Conservation (phyloP, 257 asterid genomes). For the Pogostemon cablin region DNA sequence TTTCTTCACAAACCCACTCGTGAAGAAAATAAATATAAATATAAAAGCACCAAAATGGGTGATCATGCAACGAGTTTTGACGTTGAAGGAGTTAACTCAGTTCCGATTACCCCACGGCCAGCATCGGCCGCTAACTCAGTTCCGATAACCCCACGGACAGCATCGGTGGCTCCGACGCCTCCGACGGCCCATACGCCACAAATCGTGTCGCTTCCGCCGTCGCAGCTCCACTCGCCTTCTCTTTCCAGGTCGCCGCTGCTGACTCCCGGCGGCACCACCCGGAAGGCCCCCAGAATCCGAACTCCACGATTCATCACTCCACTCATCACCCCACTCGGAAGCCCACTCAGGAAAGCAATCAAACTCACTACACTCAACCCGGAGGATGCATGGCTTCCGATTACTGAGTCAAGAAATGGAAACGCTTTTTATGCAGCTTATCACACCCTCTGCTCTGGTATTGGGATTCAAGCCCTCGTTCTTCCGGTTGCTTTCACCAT, state of each 20-base stretch:
- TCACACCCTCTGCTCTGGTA: conserved; percentile 88
- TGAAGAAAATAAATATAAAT: background rate
- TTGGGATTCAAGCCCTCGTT: conserved; percentile 88
- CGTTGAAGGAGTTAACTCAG: conserved; percentile 31
- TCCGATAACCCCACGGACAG: conserved; percentile 55
- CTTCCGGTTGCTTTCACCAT: conserved; percentile 90
- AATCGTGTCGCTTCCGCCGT: conserved; percentile 69
- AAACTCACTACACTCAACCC: conserved; percentile 79
- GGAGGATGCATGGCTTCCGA: conserved; percentile 90
- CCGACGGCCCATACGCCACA: conserved; percentile 47
- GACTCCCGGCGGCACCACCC: conserved; percentile 42
- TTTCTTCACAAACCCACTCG: background rate
- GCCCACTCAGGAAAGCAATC: conserved; percentile 75
- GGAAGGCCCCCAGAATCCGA: conserved; percentile 53
- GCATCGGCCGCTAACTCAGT: conserved; percentile 37
- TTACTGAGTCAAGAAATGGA: conserved; percentile 84
- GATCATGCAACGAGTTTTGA: conserved; percentile 15
- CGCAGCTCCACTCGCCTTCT: conserved; percentile 83
- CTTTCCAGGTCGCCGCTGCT: conserved; percentile 77
- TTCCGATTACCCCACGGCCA: conserved; percentile 57
- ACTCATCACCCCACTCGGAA: conserved; percentile 72
- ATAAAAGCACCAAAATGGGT: conserved; percentile 24
- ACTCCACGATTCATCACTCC: conserved; percentile 79
- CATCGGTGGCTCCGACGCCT: conserved; percentile 45
- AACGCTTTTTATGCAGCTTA: conserved; percentile 85